phyloP scores from a whole-genome alignment of 495 filamentous ascomycete species.

The Xylaria cubensis region DNA sequence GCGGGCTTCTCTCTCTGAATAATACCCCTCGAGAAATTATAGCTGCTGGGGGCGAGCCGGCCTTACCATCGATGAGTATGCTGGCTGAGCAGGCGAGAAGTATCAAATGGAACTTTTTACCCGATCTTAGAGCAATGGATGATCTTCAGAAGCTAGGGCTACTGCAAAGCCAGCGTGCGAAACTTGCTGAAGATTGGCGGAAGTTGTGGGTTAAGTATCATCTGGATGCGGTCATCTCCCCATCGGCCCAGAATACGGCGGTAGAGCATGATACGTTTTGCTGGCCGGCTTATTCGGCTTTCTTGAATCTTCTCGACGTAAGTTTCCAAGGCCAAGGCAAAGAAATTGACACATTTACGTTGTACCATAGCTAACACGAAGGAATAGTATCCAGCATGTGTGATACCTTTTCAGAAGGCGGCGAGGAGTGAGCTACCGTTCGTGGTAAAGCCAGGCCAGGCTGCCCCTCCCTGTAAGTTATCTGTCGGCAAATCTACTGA shows the following conservation, averaged over 20 bases:
- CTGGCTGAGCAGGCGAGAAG: background rate
- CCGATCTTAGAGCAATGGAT: background rate
- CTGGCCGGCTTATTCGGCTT: slow-evolving; percentile 52
- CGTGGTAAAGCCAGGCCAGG: slow-evolving; percentile 10
- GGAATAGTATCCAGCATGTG: slow-evolving; percentile 43
- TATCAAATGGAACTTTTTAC: slow-evolving; percentile 8
- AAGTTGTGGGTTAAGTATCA: slow-evolving; percentile 44
- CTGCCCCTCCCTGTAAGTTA: slow-evolving; percentile 43
- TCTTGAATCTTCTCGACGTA: slow-evolving; percentile 62
- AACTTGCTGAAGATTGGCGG: slow-evolving; percentile 31
- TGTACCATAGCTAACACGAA: background rate
- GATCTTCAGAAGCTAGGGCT: background rate
- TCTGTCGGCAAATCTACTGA: background rate
- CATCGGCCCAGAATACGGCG: slow-evolving; percentile 56
- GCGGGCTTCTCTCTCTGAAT: slow-evolving; percentile 34
- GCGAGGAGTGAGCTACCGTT: background rate
- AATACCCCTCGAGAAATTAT: slow-evolving; percentile 30
- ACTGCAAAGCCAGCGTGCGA: slow-evolving; percentile 4
- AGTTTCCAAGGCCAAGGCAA: slow-evolving; percentile 32
- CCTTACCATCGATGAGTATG: background rate
- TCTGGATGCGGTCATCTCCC: slow-evolving; percentile 55
- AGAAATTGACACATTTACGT: background rate
- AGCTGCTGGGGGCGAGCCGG: slow-evolving; percentile 5
- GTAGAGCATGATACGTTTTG: slow-evolving; percentile 57
- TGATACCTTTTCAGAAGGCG: slow-evolving; percentile 40